Evolutionary conservation across 306 rosid species (phyloP).

Genomic region (Canavalia ensiformis): DNA sequence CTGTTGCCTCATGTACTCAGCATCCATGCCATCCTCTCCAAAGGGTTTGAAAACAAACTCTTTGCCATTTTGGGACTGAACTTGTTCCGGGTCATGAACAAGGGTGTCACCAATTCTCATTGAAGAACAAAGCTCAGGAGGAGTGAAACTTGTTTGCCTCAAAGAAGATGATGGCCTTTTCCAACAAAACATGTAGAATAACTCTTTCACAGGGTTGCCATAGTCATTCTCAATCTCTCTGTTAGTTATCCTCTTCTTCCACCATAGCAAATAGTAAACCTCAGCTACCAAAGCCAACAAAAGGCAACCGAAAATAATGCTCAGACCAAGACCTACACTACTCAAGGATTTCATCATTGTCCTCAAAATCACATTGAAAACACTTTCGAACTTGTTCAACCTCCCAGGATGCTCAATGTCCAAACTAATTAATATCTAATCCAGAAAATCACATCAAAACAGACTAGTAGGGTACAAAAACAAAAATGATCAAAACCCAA

Average conservation of each 20-base stretch:
- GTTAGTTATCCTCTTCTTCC: constrained; percentile 86
- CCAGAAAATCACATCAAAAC: constrained; percentile 26
- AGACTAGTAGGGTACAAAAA: neutral
- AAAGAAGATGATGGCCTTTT: constrained; percentile 72
- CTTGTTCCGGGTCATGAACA: constrained; percentile 68
- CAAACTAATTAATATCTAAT: constrained; percentile 13
- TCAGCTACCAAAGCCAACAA: constrained; percentile 93
- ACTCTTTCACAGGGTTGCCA: constrained; percentile 77
- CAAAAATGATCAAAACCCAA: constrained; percentile 36
- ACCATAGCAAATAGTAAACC: constrained; percentile 92
- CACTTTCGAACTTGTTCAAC: constrained; percentile 23
- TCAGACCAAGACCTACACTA: constrained; percentile 92
- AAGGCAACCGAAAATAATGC: constrained; percentile 89
- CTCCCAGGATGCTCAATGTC: constrained; percentile 32
- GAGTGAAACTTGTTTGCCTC: constrained; percentile 66
- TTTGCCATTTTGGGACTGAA: constrained; percentile 57
- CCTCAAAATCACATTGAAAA: constrained; percentile 63
- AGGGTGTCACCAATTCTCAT: constrained; percentile 65
- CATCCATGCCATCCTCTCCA: constrained; percentile 74
- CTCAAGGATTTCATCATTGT: constrained; percentile 89
- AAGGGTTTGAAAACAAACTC: constrained; percentile 76
- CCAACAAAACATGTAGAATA: constrained; percentile 93
- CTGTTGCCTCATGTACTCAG: constrained; percentile 77
- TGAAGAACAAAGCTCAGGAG: constrained; percentile 68
- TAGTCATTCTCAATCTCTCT: constrained; percentile 76